phyloP scores from a whole-genome alignment of 257 asterid genomes.

The Fraxinus cuspidata region DNA sequence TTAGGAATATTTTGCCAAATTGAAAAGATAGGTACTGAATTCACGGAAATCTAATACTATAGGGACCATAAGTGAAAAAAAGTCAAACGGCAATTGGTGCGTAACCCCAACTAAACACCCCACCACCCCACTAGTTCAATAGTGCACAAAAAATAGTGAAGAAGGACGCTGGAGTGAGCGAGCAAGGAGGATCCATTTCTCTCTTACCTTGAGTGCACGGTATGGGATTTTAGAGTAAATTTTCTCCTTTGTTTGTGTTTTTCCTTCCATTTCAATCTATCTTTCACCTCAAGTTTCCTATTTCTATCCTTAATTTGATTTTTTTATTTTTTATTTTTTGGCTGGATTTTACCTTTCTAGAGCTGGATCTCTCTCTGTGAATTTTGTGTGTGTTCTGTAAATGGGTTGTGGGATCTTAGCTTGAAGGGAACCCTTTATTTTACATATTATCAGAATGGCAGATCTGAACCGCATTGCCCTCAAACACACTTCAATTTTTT shows the following conservation, averaged over 20 bases:
- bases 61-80: too few species aligned
- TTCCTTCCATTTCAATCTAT: not conserved
- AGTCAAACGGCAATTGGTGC: not conserved
- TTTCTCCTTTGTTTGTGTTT: not conserved
- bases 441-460: not conserved
- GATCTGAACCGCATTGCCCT: slow-evolving; percentile 1
- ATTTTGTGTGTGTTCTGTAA: not conserved
- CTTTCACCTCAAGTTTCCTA: not conserved
- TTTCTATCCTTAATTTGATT: not conserved
- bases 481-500: not conserved
- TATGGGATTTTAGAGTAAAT: not conserved
- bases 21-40: too few species aligned
- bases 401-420: not conserved
- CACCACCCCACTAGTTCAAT: not conserved
- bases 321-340: not conserved
- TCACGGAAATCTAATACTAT: too few species aligned
- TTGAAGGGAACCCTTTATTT: not conserved
- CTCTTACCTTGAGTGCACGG: not conserved
- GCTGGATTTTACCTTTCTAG: not conserved
- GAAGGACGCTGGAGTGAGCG: not conserved
- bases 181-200: not conserved
- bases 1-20: too few species aligned
- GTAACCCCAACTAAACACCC: not conserved
- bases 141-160: slow-evolving; percentile 1
- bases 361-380: not conserved